Percentiles rank a stretch among this genome's conserved stretches.
Conservation (phyloP, 495 filamentous ascomycete species). For the Tuber indicum region DNA sequence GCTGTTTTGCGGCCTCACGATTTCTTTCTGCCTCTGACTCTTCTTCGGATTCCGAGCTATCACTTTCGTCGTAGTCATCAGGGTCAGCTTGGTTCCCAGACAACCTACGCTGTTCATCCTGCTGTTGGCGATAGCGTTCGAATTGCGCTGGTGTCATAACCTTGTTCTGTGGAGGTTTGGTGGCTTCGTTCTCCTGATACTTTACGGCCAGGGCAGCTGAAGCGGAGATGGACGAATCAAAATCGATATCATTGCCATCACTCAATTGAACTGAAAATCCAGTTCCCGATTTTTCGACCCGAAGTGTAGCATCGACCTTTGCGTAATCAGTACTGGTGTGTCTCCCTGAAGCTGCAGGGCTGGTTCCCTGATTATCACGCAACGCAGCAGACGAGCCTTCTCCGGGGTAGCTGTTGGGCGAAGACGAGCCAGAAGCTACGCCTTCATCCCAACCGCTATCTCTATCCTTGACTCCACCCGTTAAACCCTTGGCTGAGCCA, state of each 20-base stretch:
- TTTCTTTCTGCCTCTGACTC: constrained; percentile 76
- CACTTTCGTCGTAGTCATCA: constrained; percentile 51
- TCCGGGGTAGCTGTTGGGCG: constrained; percentile 36
- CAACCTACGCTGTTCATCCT: constrained; percentile 58
- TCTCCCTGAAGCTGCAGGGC: constrained; percentile 28
- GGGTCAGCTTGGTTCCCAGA: constrained; percentile 44
- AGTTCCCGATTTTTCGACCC: constrained; percentile 20
- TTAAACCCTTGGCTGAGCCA: constrained; percentile 24
- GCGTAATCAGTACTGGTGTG: constrained; percentile 28
- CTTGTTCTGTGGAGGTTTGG: constrained; percentile 53
- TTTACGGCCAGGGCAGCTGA: constrained; percentile 53
- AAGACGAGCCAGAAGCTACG: constrained; percentile 39
- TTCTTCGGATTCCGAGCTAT: constrained; percentile 61
- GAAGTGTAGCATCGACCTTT: constrained; percentile 18
- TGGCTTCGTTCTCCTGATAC: constrained; percentile 47
- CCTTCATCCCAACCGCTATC: constrained; percentile 41
- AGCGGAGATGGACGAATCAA: constrained; percentile 51
- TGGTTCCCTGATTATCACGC: constrained; percentile 36
- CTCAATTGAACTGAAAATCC: constrained; percentile 36
- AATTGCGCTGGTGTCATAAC: constrained; percentile 88
- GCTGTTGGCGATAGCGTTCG: constrained; percentile 72
- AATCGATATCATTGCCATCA: constrained; percentile 44
- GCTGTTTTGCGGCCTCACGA: constrained; percentile 63
- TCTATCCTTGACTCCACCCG: constrained; percentile 38
- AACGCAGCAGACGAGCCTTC: constrained; percentile 37